Conservation (phyloP, 2,329 filamentous ascomycete genomes). For the Aureobasidium lini region DNA sequence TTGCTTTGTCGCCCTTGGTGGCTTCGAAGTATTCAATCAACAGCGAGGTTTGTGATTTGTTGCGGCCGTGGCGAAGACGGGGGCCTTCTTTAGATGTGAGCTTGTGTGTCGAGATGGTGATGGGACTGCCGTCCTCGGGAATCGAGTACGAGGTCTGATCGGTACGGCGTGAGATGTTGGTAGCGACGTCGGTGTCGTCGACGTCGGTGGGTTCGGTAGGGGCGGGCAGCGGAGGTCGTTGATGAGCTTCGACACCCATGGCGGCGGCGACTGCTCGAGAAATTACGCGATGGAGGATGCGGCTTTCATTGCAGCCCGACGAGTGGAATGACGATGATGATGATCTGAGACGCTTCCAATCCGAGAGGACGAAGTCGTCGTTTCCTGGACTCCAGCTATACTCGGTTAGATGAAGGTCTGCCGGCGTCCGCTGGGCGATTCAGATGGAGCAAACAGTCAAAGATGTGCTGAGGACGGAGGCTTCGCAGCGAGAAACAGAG, state of each 20-base stretch:
- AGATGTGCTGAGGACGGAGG: neutral
- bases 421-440: neutral
- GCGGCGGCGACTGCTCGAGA: neutral
- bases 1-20: conserved; percentile 55
- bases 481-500: neutral
- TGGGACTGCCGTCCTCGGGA: conserved; percentile 79
- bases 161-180: conserved; percentile 62
- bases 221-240: conserved; percentile 59
- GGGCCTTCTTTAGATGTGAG: conserved; percentile 41
- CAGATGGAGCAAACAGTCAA: conserved; percentile 3
- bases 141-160: conserved; percentile 68
- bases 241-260: conserved; percentile 12
- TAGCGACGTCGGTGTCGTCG: conserved; percentile 47
- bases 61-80: conserved; percentile 42
- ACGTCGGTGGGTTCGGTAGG: conserved; percentile 60
- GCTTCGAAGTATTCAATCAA: conserved; percentile 94
- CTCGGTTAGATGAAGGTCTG: neutral
- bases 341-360: conserved; percentile 5
- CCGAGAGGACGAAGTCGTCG: neutral
- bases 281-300: neutral
- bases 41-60: conserved; percentile 76
- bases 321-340: neutral
- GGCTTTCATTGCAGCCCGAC: conserved; percentile 6
- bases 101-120: conserved; percentile 80
- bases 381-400: neutral